These are phyloP conservation scores for Aspergillus quadricinctus DNA, from an alignment of 2,329 filamentous ascomycete species.

Conservation along the genomic window DNA sequence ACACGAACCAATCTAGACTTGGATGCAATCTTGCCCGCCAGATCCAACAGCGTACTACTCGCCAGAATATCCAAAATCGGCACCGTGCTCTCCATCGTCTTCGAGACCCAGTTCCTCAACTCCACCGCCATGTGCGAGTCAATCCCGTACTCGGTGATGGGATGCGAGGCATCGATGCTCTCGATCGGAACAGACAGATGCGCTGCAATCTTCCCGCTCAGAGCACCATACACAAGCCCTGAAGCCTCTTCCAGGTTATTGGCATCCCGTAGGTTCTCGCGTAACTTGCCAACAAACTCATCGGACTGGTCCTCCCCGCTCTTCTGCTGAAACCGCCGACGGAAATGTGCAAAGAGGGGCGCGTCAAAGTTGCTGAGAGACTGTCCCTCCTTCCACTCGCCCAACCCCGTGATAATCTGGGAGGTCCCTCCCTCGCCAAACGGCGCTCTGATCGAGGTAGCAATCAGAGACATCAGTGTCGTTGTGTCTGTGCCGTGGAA, in stretches of 20 bases:
- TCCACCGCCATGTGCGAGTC: conserved; percentile 46
- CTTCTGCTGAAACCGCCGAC: conserved; percentile 4
- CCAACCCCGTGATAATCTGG: conserved; percentile 23
- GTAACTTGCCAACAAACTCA: conserved; percentile 6
- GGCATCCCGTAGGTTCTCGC: conserved; percentile 4
- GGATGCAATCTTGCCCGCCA: conserved; percentile 18
- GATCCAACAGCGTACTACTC: conserved; percentile 18
- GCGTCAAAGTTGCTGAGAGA: conserved; percentile 21
- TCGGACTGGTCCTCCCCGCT: neutral
- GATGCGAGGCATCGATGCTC: conserved; percentile 18
- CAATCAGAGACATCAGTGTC: conserved; percentile 16
- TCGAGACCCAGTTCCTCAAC: conserved; percentile 40
- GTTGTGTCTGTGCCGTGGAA: conserved; percentile 18
- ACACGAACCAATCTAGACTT: conserved; percentile 19
- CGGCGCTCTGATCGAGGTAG: conserved; percentile 13
- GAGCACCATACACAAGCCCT: conserved; percentile 8
- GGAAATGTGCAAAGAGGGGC: conserved; percentile 21
- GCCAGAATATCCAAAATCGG: conserved; percentile 27
- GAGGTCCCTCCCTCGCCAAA: neutral
- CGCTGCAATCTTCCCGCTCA: conserved; percentile 16
- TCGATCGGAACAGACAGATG: conserved; percentile 18
- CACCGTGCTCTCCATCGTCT: conserved; percentile 27
- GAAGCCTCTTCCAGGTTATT: conserved; percentile 18
- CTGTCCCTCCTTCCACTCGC: conserved; percentile 16
- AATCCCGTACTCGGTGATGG: conserved; percentile 35